Percentiles rank a stretch among this genome's conserved stretches.
These are phyloP conservation scores for Boletus smithii DNA, from an alignment of 1,284 basidiomycete species.

Conservation along the genomic window DNA sequence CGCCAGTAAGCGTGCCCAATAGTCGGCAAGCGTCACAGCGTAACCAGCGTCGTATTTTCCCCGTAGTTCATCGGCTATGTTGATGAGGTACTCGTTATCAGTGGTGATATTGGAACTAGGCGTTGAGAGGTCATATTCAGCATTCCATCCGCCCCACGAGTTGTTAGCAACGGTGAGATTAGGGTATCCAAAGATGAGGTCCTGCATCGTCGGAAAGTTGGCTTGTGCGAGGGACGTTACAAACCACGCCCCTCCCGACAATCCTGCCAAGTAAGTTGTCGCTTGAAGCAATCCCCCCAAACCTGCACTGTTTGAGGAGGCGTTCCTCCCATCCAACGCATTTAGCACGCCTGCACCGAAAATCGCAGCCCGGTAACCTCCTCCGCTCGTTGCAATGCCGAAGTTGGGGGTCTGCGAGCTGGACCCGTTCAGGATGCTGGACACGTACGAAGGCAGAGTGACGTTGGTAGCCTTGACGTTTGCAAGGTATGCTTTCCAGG, in stretches of 20 bases:
- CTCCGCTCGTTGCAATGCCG: slow-evolving; percentile 46
- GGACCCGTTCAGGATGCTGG: slow-evolving; percentile 30
- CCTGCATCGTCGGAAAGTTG: slow-evolving; percentile 38
- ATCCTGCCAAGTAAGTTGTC: slow-evolving; percentile 41
- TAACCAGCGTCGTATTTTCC: slow-evolving; percentile 34
- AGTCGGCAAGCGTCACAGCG: slow-evolving; percentile 36
- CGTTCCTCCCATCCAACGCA: slow-evolving; percentile 48
- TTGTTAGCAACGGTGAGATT: slow-evolving; percentile 13
- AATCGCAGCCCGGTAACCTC: slow-evolving; percentile 46
- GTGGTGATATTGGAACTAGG: slow-evolving; percentile 20
- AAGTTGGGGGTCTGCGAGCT: slow-evolving; percentile 34
- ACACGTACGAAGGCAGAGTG: slow-evolving; percentile 36
- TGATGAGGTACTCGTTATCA: slow-evolving; percentile 21
- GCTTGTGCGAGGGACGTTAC: slow-evolving; percentile 40
- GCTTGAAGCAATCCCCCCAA: slow-evolving; percentile 52
- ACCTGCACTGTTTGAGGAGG: slow-evolving; percentile 38
- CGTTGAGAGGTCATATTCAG: slow-evolving; percentile 23
- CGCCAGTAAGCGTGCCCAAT: slow-evolving; percentile 35
- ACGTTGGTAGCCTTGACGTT: slow-evolving; percentile 33
- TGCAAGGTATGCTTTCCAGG: slow-evolving; percentile 35
- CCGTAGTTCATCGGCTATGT: slow-evolving; percentile 30
- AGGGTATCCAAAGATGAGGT: slow-evolving; percentile 38
- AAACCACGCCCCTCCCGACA: slow-evolving; percentile 44
- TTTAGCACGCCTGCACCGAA: slow-evolving; percentile 50
- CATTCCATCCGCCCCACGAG: slow-evolving; percentile 38